phyloP scores from a whole-genome alignment of 805 yeast species.

The Barnettozyma salicaria region DNA sequence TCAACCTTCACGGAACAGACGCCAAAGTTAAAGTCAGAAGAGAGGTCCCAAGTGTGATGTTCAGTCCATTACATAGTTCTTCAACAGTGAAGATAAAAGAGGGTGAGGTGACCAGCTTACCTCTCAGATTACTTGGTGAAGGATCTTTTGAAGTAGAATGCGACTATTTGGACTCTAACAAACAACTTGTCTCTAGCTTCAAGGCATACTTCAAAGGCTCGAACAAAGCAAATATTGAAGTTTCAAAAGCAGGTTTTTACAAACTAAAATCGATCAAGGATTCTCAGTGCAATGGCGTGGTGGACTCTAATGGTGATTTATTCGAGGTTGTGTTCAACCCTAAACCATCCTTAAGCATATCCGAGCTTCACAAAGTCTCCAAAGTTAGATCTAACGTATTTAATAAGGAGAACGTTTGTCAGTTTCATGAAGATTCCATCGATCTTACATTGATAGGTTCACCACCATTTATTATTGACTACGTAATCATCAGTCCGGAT shows the following conservation, averaged over 20 bases:
- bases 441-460: constrained; percentile 50
- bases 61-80: constrained; percentile 35
- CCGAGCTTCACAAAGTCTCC: constrained; percentile 28
- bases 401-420: constrained; percentile 39
- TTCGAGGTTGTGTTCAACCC: constrained; percentile 40
- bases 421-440: constrained; percentile 40
- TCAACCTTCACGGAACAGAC: constrained; percentile 59
- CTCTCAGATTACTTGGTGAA: constrained; percentile 53
- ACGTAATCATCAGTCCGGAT: constrained; percentile 53
- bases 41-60: constrained; percentile 56
- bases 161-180: constrained; percentile 28
- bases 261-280: constrained; percentile 41
- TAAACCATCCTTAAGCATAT: constrained; percentile 39
- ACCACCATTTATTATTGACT: constrained; percentile 64
- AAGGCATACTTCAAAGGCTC: constrained; percentile 16
- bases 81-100: constrained; percentile 44
- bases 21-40: constrained; percentile 61
- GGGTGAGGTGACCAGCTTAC: constrained; percentile 54
- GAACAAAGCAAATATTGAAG: constrained; percentile 32
- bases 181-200: constrained; percentile 23
- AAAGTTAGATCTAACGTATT: constrained; percentile 24
- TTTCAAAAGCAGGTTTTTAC: constrained; percentile 43
- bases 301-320: constrained; percentile 26
- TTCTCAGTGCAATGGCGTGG: constrained; percentile 45
- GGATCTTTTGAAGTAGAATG: constrained; percentile 42